phyloP scores from a whole-genome alignment of 495 filamentous ascomycete genomes.

The Neurospora africana region DNA sequence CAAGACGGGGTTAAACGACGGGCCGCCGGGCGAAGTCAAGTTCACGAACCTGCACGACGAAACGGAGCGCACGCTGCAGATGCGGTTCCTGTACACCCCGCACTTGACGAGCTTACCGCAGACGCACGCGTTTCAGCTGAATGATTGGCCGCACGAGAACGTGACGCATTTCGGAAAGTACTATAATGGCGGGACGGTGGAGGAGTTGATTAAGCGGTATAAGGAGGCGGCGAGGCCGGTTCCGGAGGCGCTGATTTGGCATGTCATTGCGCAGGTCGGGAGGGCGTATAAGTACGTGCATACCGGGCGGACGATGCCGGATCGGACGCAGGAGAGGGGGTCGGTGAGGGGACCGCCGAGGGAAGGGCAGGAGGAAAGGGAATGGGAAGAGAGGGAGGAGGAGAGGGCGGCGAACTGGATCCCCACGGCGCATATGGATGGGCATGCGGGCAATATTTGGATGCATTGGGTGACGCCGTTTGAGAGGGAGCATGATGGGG shows the following conservation, averaged over 20 bases:
- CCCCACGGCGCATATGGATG: not conserved
- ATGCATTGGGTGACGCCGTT: slow-evolving; percentile 9
- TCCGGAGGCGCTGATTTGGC: slow-evolving; percentile 15
- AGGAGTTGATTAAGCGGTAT: not conserved
- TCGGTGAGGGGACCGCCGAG: not conserved
- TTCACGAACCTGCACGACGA: not conserved
- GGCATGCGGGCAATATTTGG: slow-evolving; percentile 1
- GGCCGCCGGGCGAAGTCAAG: not conserved
- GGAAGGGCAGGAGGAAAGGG: not conserved
- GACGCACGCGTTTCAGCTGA: slow-evolving; percentile 4
- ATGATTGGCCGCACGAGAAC: not conserved
- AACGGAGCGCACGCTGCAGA: accelerated
- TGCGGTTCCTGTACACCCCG: not conserved
- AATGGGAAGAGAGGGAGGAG: not conserved
- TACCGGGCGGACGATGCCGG: not conserved
- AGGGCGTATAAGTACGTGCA: slow-evolving; percentile 7
- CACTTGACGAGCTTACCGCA: not conserved
- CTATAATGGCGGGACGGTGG: slow-evolving; percentile 10
- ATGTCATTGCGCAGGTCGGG: slow-evolving; percentile 7
- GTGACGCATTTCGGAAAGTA: slow-evolving; percentile 10
- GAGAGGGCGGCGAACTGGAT: not conserved
- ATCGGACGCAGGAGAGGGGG: not conserved
- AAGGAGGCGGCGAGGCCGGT: not conserved
- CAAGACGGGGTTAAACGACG: too few relatives aligned
- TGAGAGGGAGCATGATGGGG: slow-evolving; percentile 1